Evolutionary conservation across 2,329 filamentous ascomycete species (phyloP).

Genomic region (Alternaria metachromatica): DNA sequence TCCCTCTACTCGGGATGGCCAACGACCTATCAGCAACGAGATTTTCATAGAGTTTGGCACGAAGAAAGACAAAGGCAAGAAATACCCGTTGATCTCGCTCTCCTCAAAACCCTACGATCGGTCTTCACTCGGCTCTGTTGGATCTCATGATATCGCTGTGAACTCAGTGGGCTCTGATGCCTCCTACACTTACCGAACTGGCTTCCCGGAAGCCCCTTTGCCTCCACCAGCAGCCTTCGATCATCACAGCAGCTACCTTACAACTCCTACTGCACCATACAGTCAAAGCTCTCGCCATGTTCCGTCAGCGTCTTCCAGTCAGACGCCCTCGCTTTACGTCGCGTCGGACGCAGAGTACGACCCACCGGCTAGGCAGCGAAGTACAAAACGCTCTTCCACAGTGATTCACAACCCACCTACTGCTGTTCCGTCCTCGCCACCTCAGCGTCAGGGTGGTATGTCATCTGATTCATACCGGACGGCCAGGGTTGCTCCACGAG

Average conservation of each 20-base stretch:
- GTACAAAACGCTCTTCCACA: constrained; percentile 28
- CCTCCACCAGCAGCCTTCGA: constrained; percentile 21
- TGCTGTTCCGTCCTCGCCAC: constrained; percentile 23
- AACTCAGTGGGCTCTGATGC: constrained; percentile 42
- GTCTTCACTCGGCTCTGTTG: constrained; percentile 31
- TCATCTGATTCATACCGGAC: constrained; percentile 30
- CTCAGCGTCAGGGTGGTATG: constrained; percentile 17
- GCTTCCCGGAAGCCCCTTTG: constrained; percentile 38
- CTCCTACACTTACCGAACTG: constrained; percentile 40
- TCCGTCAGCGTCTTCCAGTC: constrained; percentile 40
- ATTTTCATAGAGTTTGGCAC: constrained; percentile 38
- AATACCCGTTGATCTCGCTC: constrained; percentile 27
- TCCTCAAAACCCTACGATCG: constrained; percentile 32
- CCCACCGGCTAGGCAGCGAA: constrained; percentile 28
- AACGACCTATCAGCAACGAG: constrained; percentile 30
- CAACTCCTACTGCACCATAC: constrained; percentile 26
- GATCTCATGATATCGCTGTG: constrained; percentile 31
- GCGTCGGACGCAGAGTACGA: constrained; percentile 42
- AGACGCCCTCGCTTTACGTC: constrained; percentile 36
- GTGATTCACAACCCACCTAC: constrained; percentile 38
- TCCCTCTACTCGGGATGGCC: constrained; percentile 34
- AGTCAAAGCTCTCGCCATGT: constrained; percentile 34
- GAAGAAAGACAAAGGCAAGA: constrained; percentile 36
- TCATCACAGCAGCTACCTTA: constrained; percentile 26
- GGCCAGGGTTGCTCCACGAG: constrained; percentile 27